phyloP scores from a whole-genome alignment of 257 asterid genomes.

The Prunella vulgaris region DNA sequence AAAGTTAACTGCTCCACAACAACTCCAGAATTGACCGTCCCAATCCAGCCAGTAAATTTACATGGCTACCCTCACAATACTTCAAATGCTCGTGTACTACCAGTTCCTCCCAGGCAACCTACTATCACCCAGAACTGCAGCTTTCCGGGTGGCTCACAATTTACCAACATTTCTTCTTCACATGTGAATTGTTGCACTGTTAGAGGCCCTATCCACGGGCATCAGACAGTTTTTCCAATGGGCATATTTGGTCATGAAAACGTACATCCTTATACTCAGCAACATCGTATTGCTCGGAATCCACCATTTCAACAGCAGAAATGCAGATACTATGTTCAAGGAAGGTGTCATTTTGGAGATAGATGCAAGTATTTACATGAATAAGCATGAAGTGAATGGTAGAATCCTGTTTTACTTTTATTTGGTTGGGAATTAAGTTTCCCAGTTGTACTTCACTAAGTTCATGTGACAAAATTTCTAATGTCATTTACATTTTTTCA shows the following conservation, averaged over 20 bases:
- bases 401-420: background rate
- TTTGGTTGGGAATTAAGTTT: slow-evolving; percentile 1
- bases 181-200: background rate
- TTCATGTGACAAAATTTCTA: background rate
- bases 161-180: background rate
- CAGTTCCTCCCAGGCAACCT: slow-evolving; percentile 38
- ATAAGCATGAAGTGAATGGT: background rate
- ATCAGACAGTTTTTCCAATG: background rate
- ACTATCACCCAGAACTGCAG: slow-evolving; percentile 26
- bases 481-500: background rate
- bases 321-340: slow-evolving; percentile 52
- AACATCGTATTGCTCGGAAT: slow-evolving; percentile 8
- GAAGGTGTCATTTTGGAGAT: slow-evolving; percentile 63
- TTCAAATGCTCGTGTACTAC: background rate
- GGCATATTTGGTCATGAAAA: background rate
- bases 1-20: background rate
- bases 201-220: slow-evolving; percentile 4
- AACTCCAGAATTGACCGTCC: background rate
- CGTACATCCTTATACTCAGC: background rate
- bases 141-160: slow-evolving; percentile 12
- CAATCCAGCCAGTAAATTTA: slow-evolving; percentile 10
- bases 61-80: background rate
- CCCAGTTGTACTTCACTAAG: background rate
- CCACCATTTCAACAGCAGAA: slow-evolving; percentile 21
- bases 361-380: slow-evolving; percentile 59